A percentile compares a stretch with the other conserved stretches of the same genome.
Conservation (phyloP, 2,329 filamentous ascomycete genomes). For the Talaromyces sp. region DNA sequence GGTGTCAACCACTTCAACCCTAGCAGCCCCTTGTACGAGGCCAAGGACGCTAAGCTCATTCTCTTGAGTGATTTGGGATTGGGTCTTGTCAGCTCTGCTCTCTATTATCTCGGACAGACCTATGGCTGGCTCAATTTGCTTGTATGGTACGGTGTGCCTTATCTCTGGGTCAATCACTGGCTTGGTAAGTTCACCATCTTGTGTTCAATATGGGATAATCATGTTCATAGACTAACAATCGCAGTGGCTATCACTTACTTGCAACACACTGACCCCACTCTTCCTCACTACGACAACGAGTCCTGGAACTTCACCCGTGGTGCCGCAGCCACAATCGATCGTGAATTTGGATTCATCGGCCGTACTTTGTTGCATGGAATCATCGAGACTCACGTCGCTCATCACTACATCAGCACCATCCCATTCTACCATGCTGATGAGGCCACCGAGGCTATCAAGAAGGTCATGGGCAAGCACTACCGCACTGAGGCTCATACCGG, state of each 20-base stretch:
- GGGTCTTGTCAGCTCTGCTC: constrained; percentile 56
- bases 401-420: constrained; percentile 95
- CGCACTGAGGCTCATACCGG: constrained; percentile 76
- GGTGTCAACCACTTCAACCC: constrained; percentile 97
- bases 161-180: constrained; percentile 99
- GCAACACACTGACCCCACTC: constrained; percentile 91
- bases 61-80: constrained; percentile 81
- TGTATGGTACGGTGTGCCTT: constrained; percentile 93
- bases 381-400: constrained; percentile 94
- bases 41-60: constrained; percentile 84
- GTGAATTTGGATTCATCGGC: constrained; percentile 94
- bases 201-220: neutral
- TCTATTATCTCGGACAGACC: constrained; percentile 68
- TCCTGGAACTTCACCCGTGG: constrained; percentile 93
- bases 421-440: constrained; percentile 97
- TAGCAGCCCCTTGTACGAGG: constrained; percentile 82
- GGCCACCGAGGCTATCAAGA: constrained; percentile 89
- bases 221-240: constrained; percentile 18
- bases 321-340: constrained; percentile 92
- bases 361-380: constrained; percentile 90
- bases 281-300: constrained; percentile 84
- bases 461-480: constrained; percentile 94
- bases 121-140: constrained; percentile 84
- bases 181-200: constrained; percentile 60
- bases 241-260: constrained; percentile 96